phyloP scores from a whole-genome alignment of 495 filamentous ascomycete genomes.

The Xylaria sp. region DNA sequence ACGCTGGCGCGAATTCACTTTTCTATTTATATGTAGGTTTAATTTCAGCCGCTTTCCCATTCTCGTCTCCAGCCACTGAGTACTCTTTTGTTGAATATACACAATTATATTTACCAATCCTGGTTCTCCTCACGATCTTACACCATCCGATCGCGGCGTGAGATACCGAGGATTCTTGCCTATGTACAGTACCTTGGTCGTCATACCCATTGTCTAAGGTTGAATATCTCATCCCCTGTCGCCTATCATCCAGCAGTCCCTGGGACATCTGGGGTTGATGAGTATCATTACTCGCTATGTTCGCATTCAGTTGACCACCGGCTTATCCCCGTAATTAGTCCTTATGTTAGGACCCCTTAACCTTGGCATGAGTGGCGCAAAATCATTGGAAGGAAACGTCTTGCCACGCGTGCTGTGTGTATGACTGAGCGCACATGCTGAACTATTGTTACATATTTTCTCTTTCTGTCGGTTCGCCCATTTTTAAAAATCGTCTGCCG shows the following conservation, averaged over 20 bases:
- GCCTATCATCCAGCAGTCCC: background rate
- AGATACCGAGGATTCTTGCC: background rate
- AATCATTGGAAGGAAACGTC: slow-evolving; percentile 11
- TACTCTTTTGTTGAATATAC: slow-evolving; percentile 21
- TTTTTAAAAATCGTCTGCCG: background rate
- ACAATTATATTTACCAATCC: slow-evolving; percentile 21
- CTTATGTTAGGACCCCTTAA: slow-evolving; percentile 3
- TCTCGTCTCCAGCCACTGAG: background rate
- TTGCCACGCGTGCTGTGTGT: background rate
- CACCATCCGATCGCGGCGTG: background rate
- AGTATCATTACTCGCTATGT: slow-evolving; percentile 2
- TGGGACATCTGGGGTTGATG: background rate
- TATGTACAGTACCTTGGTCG: slow-evolving; percentile 9
- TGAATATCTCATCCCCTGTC: background rate
- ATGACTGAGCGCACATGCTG: slow-evolving; percentile 4
- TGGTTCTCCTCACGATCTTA: background rate
- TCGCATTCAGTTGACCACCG: background rate
- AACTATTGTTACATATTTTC: slow-evolving; percentile 25
- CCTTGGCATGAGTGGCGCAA: background rate
- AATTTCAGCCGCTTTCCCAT: background rate
- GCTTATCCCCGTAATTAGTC: background rate
- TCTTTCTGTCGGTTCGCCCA: slow-evolving; percentile 16
- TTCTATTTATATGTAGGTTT: background rate
- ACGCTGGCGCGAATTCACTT: background rate
- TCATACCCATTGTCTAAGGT: background rate